Percentiles rank a stretch among this genome's conserved stretches.
Conservation (phyloP, 345 rosid genomes). For the Mangifera indica region DNA sequence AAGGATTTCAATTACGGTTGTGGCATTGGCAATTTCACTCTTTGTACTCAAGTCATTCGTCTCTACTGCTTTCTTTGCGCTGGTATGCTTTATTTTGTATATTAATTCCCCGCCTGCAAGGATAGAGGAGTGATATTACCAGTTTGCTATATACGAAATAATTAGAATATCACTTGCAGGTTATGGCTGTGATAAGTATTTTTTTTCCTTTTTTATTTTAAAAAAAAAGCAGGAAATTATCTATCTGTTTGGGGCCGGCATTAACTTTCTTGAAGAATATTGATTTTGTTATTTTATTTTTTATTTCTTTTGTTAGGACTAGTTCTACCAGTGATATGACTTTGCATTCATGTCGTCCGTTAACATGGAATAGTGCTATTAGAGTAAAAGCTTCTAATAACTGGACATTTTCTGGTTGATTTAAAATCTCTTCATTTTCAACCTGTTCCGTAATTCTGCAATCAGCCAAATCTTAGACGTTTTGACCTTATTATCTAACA, state of each 20-base stretch:
- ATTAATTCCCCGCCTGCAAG: background rate
- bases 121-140: background rate
- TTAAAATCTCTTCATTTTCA: too few relatives aligned
- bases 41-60: constrained; percentile 66
- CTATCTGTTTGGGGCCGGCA: background rate
- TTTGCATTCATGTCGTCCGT: too few relatives aligned
- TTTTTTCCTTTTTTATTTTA: too few relatives aligned
- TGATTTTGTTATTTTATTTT: background rate
- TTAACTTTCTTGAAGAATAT: background rate
- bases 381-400: too few relatives aligned
- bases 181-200: background rate
- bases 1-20: constrained; percentile 50
- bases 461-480: too few relatives aligned
- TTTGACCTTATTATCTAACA: too few relatives aligned
- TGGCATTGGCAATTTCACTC: constrained; percentile 44
- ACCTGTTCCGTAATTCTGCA: too few relatives aligned
- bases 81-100: constrained; percentile 45
- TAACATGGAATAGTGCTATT: too few relatives aligned
- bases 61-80: constrained; percentile 75
- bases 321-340: background rate
- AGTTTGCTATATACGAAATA: constrained; percentile 2
- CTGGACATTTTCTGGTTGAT: too few relatives aligned
- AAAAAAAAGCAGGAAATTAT: background rate
- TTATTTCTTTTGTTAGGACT: too few relatives aligned
- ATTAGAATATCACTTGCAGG: background rate